Base-by-base conservation (phyloP, 139 green algal species). In the Tetradesmus obliquus region DNA sequence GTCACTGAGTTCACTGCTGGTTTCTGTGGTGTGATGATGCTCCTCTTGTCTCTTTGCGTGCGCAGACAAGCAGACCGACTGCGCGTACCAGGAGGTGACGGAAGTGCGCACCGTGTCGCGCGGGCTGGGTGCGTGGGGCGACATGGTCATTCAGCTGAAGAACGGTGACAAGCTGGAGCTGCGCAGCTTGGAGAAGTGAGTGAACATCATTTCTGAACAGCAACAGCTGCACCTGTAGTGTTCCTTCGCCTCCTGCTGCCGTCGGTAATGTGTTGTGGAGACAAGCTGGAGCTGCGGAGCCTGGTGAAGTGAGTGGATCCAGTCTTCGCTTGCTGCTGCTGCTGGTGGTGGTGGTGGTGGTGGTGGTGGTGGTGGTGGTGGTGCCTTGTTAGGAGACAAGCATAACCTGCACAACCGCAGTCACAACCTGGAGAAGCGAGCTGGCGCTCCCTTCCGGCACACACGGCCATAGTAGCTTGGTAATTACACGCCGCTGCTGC, bases 151-250 rank as follows among this genome's bases (percentile, higher is more conserved):
- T 32, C 87, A 94, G 86, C 94, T 99, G 57, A 92, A 88, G 19
- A 95, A 98, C 84, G 95, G 94, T 13, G 91, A 92, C 91, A 98
- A 98, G 91, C 92, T 98, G 19, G 97, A 99, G 93, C 95, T 99
- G 82, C 94, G 97, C 71, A 95, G 95, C 1, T 66, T 99, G 45
- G 96, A 98, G 58, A 94, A 91, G 95, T 98, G 91, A 90, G 93
- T 60, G 51, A 62, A n/a, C 32, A 45, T 45, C 32, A 45, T 45
- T 45, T 45, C 13, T 9, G 17, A 83, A 55, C 4, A 24, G 60
- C 76, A 51, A 7, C 32, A 45, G 32, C 32, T 45, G 32, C 32
- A 45, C 32, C 32, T 79, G 15, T n/a, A 15, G 13, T 79, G 66
- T n/a, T 17, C 13, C 17, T 15, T 79, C 66, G 17, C 66, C 13